These are phyloP conservation scores for Fusarium anguioides DNA, from an alignment of 2,329 filamentous ascomycete genomes.

Conservation along the genomic window DNA sequence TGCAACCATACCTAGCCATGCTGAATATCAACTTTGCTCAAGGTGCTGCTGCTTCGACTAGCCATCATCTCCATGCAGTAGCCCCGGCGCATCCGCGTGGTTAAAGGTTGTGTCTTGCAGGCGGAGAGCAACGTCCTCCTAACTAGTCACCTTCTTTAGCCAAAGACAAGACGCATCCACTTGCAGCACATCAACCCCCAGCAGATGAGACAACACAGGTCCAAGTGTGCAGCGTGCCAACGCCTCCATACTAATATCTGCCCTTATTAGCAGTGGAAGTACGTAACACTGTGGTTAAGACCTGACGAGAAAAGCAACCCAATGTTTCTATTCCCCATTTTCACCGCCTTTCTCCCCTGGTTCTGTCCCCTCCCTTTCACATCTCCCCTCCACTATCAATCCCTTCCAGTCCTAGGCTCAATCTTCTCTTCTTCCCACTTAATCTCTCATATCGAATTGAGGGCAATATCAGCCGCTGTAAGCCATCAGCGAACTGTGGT, in stretches of 20 bases:
- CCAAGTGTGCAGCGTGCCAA: constrained; percentile 16
- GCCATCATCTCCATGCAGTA: constrained; percentile 39
- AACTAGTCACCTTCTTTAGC: constrained; percentile 15
- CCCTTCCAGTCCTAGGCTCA: constrained; percentile 34
- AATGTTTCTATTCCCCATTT: constrained; percentile 34
- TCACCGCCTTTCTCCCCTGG: constrained; percentile 45
- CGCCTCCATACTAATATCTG: constrained; percentile 28
- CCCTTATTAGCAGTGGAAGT: constrained; percentile 13
- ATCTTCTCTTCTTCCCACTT: constrained; percentile 32
- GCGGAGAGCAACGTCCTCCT: constrained; percentile 17
- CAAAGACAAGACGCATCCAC: constrained; percentile 19
- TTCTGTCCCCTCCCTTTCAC: constrained; percentile 11
- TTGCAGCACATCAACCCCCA: constrained; percentile 32
- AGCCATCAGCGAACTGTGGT: constrained; percentile 27
- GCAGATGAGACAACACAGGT: constrained; percentile 28
- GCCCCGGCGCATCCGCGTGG: constrained; percentile 42
- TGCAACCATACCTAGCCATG: neutral
- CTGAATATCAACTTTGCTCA: constrained; percentile 10
- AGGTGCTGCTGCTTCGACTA: constrained; percentile 22
- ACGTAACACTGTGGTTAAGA: constrained; percentile 3
- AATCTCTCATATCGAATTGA: constrained; percentile 33
- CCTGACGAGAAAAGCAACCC: constrained; percentile 5
- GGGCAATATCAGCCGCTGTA: constrained; percentile 27
- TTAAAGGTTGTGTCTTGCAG: constrained; percentile 42
- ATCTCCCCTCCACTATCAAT: constrained; percentile 33